A percentile compares a stretch with the other conserved stretches of the same genome.
These are phyloP conservation scores for Acanthamoeba triangularis DNA, from an alignment of 208 protist species.

Conservation along the genomic window DNA sequence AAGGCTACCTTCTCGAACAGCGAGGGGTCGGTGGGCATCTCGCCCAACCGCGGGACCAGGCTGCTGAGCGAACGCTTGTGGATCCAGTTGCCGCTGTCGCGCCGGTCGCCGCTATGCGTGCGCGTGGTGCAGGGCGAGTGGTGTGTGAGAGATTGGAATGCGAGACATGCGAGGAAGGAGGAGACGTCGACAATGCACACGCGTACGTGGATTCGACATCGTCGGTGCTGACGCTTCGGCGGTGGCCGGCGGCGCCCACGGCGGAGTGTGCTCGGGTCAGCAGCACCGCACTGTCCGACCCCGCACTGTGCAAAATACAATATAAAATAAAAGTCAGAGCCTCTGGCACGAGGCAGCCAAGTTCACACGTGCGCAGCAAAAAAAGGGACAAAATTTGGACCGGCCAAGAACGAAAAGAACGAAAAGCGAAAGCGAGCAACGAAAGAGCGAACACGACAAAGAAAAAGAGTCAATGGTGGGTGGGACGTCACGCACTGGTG, in stretches of 20 bases:
- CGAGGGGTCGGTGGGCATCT: slow-evolving; percentile 32
- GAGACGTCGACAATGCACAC: not conserved
- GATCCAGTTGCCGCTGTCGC: slow-evolving; percentile 19
- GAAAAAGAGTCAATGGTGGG: not conserved
- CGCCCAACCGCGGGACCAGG: slow-evolving; percentile 18
- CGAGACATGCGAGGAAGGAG: no score
- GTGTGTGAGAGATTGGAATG: no score
- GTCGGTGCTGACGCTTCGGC: not conserved
- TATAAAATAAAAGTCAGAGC: no score
- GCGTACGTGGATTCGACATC: not conserved
- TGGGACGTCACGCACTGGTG: no score
- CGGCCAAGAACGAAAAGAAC: not conserved
- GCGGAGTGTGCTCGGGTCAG: not conserved
- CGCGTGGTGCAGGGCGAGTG: no score
- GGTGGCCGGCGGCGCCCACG: not conserved
- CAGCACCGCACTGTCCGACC: not conserved
- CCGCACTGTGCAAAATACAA: no score
- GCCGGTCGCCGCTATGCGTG: not conserved
- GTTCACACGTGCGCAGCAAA: no score
- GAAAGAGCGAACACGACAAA: not conserved
- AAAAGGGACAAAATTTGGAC: not conserved
- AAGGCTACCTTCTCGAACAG: slow-evolving; percentile 12
- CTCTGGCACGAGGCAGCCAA: no score
- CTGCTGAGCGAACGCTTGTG: slow-evolving; percentile 13
- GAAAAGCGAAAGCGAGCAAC: not conserved